Conservation (phyloP, 192 early-diverging fungal genomes). For the Coemansia sp. region DNA sequence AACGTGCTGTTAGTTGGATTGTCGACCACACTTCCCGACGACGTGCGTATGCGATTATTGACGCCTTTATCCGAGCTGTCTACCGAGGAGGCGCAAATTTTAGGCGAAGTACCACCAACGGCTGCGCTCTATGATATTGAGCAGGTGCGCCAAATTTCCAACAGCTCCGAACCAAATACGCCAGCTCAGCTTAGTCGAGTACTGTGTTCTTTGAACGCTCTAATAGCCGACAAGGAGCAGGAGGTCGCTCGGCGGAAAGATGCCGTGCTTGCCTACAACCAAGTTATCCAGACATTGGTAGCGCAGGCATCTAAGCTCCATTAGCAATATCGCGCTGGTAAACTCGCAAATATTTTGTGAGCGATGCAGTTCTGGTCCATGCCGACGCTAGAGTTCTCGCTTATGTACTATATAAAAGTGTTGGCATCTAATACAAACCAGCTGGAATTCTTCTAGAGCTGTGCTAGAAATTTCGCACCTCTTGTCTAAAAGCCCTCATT, state of each 20-base stretch:
- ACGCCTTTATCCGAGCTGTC: constrained; percentile 15
- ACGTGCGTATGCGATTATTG: constrained; percentile 2
- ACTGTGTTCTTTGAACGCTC: constrained; percentile 20
- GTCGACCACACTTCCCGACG: constrained; percentile 3
- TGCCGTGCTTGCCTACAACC: constrained; percentile 37
- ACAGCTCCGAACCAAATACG: neutral
- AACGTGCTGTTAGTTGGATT: constrained; percentile 23
- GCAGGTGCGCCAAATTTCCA: constrained; percentile 19
- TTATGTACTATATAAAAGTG: constrained; percentile 3
- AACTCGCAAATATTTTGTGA: neutral
- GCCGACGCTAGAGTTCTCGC: neutral
- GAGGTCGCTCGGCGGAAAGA: constrained; percentile 32
- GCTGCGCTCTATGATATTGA: constrained; percentile 11
- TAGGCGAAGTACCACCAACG: neutral
- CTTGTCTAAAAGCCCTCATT: neutral
- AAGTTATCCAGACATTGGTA: constrained; percentile 46
- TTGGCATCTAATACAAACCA: neutral
- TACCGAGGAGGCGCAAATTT: neutral
- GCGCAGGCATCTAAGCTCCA: constrained; percentile 43
- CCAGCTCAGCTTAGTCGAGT: constrained; percentile 15
- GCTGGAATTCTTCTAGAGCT: neutral
- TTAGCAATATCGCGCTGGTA: neutral
- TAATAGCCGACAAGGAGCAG: constrained; percentile 16
- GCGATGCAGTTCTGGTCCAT: neutral
- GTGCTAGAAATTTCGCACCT: neutral